Conservation (phyloP, 192 early-diverging fungal species). For the Coemansia sp. region DNA sequence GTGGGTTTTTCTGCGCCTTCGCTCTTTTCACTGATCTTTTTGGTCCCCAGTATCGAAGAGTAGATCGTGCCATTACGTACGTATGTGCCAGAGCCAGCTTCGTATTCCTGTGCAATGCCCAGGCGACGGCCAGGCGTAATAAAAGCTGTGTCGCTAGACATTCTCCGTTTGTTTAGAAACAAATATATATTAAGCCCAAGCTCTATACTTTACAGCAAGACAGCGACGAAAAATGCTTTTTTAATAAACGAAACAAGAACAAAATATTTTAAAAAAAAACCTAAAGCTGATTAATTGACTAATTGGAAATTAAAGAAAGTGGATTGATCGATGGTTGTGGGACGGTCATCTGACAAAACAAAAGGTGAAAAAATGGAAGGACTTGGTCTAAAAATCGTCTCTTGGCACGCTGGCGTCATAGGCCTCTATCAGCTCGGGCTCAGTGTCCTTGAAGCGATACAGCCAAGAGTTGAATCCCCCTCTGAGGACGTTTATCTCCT, state of each 20-base stretch:
- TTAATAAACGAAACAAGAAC: background rate
- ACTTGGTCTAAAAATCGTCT: constrained; percentile 1
- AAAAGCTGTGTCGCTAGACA: constrained; percentile 11
- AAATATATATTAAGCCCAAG: background rate
- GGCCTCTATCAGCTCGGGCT: constrained; percentile 59
- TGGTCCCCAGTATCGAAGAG: constrained; percentile 55
- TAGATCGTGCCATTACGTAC: constrained; percentile 67
- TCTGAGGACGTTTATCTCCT: constrained; percentile 59
- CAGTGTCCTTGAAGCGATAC: constrained; percentile 48
- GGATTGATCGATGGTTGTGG: too few species aligned
- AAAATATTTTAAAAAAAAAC: too few species aligned
- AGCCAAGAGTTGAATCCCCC: constrained; percentile 71
- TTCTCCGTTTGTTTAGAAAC: background rate
- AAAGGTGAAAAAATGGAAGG: background rate
- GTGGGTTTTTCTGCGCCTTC: constrained; percentile 23
- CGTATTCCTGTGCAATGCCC: constrained; percentile 65
- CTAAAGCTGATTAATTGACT: too few species aligned
- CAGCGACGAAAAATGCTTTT: too few species aligned
- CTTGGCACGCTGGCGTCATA: constrained; percentile 39
- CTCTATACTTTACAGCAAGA: too few species aligned
- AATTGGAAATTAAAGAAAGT: too few species aligned
- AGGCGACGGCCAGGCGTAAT: constrained; percentile 80
- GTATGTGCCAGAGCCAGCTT: constrained; percentile 69
- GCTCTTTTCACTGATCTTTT: constrained; percentile 8
- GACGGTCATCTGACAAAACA: background rate